Base-by-base conservation (phyloP, 2,329 filamentous ascomycete species). In the Verticillium tricorpus region DNA sequence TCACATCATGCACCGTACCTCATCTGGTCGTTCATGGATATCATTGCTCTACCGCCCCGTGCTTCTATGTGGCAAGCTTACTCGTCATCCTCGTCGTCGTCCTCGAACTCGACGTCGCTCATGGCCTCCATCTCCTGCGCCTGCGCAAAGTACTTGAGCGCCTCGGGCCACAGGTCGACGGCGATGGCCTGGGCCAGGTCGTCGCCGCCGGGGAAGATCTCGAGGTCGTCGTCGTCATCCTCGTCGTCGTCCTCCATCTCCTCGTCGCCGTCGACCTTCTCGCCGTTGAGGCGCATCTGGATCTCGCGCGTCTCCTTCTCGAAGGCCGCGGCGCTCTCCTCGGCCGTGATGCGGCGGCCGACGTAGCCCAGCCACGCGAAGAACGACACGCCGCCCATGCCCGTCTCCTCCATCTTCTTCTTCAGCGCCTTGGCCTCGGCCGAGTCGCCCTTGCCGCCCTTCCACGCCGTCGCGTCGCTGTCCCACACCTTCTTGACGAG, bases 301-400 rank as follows among this genome's bases (percentile, higher is more conserved):
- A 85, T 82, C 69, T 80, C 80, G 77, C 88, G 84, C 58, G 81
- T 76, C 68, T 89, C 85, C 69, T 86, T 81, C 75, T 86, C 84
- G 28, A 73, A 76, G 7, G 88, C 89, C 64, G 83, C 78, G 67
- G 78, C 78, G 68, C 85, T 89, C 82, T 96, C 90, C 75, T 91
- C 89, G 2, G 86, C 89, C 56, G 84, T 85, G 68, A 97, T 79
- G 70, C 85, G 85, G 66, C 85, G 80, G 66, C 87, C 91, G 65
- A 83, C 86, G 79, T 89, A 97, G 60, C 89, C 91, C 74, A 97
- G 97, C 85, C 89, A 95, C 62, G 88, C 86, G 73, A 97, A 97
- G 83, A 97, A 97, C 77, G 89, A 93, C 58, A 88, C 73, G 6
- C 84, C 87, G 56, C 85, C 86, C 64, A 90, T 82, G 56, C 85